Base-by-base conservation (phyloP, 1,284 basidiomycete genomes). In the Mycena citricolor region DNA sequence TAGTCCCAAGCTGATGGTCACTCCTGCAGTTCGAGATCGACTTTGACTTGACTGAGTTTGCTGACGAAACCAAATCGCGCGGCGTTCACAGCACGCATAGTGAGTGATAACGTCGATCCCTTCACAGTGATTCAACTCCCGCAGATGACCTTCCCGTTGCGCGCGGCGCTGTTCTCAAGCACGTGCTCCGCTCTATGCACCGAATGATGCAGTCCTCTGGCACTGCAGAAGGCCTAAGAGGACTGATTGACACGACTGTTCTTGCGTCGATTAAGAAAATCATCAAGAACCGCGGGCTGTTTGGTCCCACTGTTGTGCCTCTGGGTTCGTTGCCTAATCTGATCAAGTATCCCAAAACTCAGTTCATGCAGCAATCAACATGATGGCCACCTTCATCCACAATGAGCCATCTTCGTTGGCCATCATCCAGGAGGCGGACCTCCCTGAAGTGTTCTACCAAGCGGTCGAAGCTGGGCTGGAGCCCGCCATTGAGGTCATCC, bases 351-450 rank as follows among this genome's bases (percentile, higher is more conserved):
- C 39, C 8, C 49, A 26, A 51, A n/a, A 36, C 40, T 37, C 22
- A 43, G 8, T 14, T 39, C 42, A 14, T 40, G 14, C 59, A 90
- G 92, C 92, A 2, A 92, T 97, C 73, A 95, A 95, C 66, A 90
- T 97, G 62, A 94, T 97, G 86, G 86, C 95, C 5, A 94, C 94
- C 0, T 98, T 99, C 64, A 86, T 99, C 13, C 95, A 99, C 73
- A 99, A 98, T 59, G 97, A 99, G 67, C 97, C 97, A 8, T 98
- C 95, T 0, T 97, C 92, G 11, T 73, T 99, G 44, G 71, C 81
- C 1, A 88, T 94, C 39, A 85, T 99, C 28, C 97, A 99, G 65
- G 97, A 99, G 65, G 79, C 84, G 36, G 83, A 87, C 20, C 67
- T 99, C 2, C 97, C 97, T 1, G 90, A 95, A 59, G 79, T 84